Conservation (phyloP, 2,329 filamentous ascomycete genomes). For the Colletotrichum tofieldiae region DNA sequence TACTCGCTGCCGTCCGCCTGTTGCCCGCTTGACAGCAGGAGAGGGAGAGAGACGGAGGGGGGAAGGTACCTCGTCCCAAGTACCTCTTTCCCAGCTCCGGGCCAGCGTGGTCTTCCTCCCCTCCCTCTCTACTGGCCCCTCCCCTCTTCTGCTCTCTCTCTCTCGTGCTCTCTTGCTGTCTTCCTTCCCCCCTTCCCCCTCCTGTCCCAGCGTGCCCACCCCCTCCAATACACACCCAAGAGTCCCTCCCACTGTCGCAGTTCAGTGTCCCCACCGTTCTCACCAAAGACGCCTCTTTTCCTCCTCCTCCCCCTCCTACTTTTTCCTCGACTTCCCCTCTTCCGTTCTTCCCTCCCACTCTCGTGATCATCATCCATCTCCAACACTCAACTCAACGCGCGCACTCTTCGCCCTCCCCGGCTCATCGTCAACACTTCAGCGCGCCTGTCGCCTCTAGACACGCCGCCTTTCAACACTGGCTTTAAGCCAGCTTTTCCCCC, state of each 20-base stretch:
- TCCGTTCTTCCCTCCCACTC: conserved; percentile 34
- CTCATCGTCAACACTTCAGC: conserved; percentile 49
- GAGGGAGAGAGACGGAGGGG: conserved; percentile 4
- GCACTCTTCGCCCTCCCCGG: conserved; percentile 43
- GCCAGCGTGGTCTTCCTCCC: conserved; percentile 33
- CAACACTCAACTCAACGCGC: conserved; percentile 46
- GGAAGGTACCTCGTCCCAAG: conserved; percentile 24
- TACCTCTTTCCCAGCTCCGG: conserved; percentile 26
- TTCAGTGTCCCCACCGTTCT: conserved; percentile 42
- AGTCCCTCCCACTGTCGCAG: conserved; percentile 40
- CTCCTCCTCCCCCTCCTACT: conserved; percentile 39
- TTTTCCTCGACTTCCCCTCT: conserved; percentile 41
- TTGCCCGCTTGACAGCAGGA: conserved; percentile 10
- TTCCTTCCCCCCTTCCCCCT: conserved; percentile 30
- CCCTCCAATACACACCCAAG: conserved; percentile 32
- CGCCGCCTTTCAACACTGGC: conserved; percentile 41
- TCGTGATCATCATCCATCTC: conserved; percentile 50
- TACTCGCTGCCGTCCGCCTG: conserved; percentile 19
- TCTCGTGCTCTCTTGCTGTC: conserved; percentile 14
- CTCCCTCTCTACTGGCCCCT: conserved; percentile 13
- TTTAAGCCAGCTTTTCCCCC: conserved; percentile 49
- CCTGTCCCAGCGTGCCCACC: conserved; percentile 21
- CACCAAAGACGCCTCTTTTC: conserved; percentile 33
- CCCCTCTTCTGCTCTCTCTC: conserved; percentile 12
- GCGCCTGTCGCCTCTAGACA: conserved; percentile 42